Conservation (phyloP, 352 stramenopile species). For the Globisporangium perplexum region DNA sequence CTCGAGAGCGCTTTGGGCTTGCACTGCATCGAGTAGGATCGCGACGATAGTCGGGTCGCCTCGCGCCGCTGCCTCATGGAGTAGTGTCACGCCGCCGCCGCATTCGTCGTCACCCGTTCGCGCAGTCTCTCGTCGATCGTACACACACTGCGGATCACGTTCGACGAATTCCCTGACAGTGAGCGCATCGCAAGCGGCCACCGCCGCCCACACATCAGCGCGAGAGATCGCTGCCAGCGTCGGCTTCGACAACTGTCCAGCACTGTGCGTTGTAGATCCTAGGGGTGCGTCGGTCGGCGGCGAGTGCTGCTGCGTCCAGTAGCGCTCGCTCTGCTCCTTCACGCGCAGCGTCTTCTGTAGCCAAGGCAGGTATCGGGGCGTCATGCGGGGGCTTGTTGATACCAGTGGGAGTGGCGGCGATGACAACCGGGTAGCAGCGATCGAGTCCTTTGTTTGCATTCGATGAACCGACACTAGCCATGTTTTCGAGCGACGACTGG, state of each 20-base stretch:
- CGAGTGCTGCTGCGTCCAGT: constrained; percentile 23
- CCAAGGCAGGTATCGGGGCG: constrained; percentile 51
- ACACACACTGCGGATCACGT: constrained; percentile 22
- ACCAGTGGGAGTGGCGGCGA: no score
- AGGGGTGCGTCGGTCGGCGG: constrained; percentile 6
- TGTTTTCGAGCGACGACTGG: constrained; percentile 29
- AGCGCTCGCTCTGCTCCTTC: constrained; percentile 29
- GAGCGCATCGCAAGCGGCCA: constrained; percentile 38
- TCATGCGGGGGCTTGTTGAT: background rate
- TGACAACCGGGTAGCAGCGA: no score
- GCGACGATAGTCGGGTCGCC: constrained; percentile 28
- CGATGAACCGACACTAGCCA: no score
- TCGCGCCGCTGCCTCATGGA: constrained; percentile 47
- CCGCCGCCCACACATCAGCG: background rate
- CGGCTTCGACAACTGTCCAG: background rate
- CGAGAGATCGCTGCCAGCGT: background rate
- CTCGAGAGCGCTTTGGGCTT: constrained; percentile 25
- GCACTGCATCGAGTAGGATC: constrained; percentile 30
- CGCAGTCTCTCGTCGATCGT: constrained; percentile 22
- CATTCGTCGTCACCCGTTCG: background rate
- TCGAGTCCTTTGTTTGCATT: no score
- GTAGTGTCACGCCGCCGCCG: constrained; percentile 26
- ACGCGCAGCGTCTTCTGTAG: constrained; percentile 48
- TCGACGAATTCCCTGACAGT: constrained; percentile 34
- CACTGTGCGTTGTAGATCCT: background rate